Conservation (phyloP, 495 filamentous ascomycete genomes). For the Talaromyces ruber region DNA sequence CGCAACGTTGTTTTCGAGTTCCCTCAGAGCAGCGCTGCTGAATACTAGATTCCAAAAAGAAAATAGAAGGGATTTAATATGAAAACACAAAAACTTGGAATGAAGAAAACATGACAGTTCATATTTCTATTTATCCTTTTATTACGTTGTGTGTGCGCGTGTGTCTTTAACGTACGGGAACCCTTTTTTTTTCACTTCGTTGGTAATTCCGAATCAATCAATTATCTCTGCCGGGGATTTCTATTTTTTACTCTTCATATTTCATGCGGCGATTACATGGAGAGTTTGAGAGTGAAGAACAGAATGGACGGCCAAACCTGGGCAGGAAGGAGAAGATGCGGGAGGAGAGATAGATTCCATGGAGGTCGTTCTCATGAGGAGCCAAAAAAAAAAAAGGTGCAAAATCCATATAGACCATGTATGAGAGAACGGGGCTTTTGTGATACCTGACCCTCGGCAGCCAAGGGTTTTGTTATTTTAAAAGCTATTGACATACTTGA, state of each 20-base stretch:
- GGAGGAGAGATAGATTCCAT: background rate
- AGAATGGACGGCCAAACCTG: background rate
- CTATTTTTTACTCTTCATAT: constrained; percentile 20
- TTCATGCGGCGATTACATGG: constrained; percentile 17
- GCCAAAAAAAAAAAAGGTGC: constrained; percentile 17
- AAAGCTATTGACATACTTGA: background rate
- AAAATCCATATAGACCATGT: constrained; percentile 17
- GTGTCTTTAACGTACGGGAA: background rate
- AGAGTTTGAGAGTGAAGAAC: constrained; percentile 10
- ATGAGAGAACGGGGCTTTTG: constrained; percentile 20
- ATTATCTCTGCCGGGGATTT: constrained; percentile 15
- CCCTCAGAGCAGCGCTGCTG: constrained; percentile 65
- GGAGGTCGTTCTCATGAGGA: background rate
- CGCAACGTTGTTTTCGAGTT: constrained; percentile 95
- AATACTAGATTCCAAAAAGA: constrained; percentile 57
- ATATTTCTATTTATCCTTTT: background rate
- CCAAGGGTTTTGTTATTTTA: background rate
- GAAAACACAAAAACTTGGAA: background rate
- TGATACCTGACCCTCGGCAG: constrained; percentile 24
- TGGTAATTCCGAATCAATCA: constrained; percentile 4
- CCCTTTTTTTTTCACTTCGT: background rate
- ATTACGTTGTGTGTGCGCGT: background rate
- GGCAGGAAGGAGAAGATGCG: background rate
- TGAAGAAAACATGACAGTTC: constrained; percentile 4
- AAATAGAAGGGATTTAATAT: constrained; percentile 1